Conservation (phyloP, 192 early-diverging fungal genomes). For the Paraglomus occultum region DNA sequence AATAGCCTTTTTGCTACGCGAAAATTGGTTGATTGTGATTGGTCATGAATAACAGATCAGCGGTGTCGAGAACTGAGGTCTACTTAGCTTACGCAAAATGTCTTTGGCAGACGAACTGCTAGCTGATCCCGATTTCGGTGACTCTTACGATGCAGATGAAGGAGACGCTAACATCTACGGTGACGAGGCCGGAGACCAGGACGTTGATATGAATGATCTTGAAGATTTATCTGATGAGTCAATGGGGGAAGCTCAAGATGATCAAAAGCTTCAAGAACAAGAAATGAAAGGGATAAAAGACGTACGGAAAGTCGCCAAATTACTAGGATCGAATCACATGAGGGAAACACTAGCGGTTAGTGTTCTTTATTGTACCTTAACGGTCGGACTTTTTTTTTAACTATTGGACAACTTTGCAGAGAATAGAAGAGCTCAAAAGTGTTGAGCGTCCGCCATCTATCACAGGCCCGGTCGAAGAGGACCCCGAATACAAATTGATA, state of each 20-base stretch:
- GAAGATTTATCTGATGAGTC: conserved; percentile 36
- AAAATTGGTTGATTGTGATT: too few species aligned
- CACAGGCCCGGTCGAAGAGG: conserved; percentile 71
- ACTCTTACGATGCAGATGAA: conserved; percentile 46
- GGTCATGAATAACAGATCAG: too few species aligned
- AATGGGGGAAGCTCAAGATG: conserved; percentile 48
- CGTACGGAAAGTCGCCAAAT: conserved; percentile 64
- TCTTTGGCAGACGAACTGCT: conserved; percentile 82
- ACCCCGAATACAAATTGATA: conserved; percentile 86
- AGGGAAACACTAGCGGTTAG: conserved; percentile 59
- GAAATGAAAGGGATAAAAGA: conserved; percentile 45
- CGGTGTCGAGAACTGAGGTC: too few species aligned
- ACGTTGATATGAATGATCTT: conserved; percentile 30
- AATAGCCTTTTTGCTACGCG: too few species aligned
- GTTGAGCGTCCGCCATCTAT: conserved; percentile 37
- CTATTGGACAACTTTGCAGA: conserved; percentile 31
- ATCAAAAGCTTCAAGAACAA: conserved; percentile 46
- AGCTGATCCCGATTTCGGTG: conserved; percentile 81
- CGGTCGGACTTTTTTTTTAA: not conserved
- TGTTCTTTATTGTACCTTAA: not conserved
- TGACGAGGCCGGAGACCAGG: conserved; percentile 36
- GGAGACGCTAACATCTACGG: conserved; percentile 33
- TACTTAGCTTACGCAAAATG: conserved; percentile 42
- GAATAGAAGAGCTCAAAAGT: conserved; percentile 51
- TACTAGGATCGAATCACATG: conserved; percentile 60